Evolutionary conservation across 768 basidiomycete species (phyloP), one percentile per base, ranked within the genome.

Genomic region (Calocybe cyanea): DNA sequence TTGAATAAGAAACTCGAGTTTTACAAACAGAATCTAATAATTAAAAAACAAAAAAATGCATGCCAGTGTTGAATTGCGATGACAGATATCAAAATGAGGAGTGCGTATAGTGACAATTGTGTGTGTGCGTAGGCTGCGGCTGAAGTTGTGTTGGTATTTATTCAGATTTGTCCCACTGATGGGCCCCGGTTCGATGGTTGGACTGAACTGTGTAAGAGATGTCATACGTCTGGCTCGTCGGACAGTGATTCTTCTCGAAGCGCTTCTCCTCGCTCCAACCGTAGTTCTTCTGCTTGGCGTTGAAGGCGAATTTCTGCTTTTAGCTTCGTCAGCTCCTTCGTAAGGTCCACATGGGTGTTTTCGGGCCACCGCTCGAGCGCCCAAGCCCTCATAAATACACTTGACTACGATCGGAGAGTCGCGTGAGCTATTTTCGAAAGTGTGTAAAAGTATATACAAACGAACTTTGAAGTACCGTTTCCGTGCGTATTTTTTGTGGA

Each of bases 401-500:
- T 91, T 24, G 89, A 86, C 85, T 95, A 49, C 7, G 49, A 13
- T 34, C 4, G 24, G 32, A 43, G 11, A n/a, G 18, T 36, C 15
- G 37, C 41, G 38, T 46, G 21, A 35, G 38, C 7, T 36, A 25
- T 21, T n/a, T 1, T 19, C 7, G 35, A 28, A 6, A 31, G 24
- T n/a, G n/a, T n/a, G 10, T 1, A 7, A 6, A 37, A 14, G 7
- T 40, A 38, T 32, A 50, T 39, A 19, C 38, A 46, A 52, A 49
- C 50, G 4, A 33, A 92, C 91, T 79, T 94, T 95, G 69, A 85
- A 74, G 67, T 80, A 92, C 40, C 85, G 90, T 66, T 91, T 94
- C 13, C 86, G 81, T 0, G 91, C 85, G 57, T 95, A 99, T 65
- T 99, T 98, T 71, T 91, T 87, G 71, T 79, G 78, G 66, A 98